Evolutionary conservation across 2,329 filamentous ascomycete genomes (phyloP).

Genomic region (Nemania sp.): DNA sequence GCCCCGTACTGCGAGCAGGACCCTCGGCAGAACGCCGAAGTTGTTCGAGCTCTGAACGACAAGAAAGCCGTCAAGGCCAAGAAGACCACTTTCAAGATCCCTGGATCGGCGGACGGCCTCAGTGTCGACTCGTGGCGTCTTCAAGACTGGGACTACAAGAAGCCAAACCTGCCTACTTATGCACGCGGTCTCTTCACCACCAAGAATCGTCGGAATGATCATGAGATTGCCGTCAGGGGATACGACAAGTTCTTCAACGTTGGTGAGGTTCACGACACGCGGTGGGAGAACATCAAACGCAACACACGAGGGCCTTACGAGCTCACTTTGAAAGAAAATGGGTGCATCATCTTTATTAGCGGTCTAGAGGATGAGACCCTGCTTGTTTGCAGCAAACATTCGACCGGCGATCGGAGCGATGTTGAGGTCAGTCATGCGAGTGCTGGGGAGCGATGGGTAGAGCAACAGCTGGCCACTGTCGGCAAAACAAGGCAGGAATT

Average conservation of each 20-base stretch:
- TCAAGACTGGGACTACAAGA: constrained; percentile 96
- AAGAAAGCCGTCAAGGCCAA: constrained; percentile 72
- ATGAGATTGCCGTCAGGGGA: constrained; percentile 83
- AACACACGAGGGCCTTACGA: constrained; percentile 89
- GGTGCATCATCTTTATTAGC: constrained; percentile 98
- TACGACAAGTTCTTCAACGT: constrained; percentile 99
- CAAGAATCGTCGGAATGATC: constrained; percentile 62
- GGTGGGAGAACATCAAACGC: constrained; percentile 77
- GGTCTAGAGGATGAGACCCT: constrained; percentile 88
- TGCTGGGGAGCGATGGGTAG: constrained; percentile 81
- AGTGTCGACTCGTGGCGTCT: constrained; percentile 90
- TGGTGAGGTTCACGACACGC: constrained; percentile 77
- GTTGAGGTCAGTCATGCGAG: constrained; percentile 77
- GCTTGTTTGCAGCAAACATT: constrained; percentile 98
- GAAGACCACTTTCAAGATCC: constrained; percentile 76
- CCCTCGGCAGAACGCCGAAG: constrained; percentile 64
- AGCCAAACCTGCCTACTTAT: constrained; percentile 81
- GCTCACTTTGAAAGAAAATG: constrained; percentile 95
- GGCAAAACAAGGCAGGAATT: constrained; percentile 81
- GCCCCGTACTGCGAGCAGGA: constrained; percentile 73
- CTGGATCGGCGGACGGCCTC: constrained; percentile 64
- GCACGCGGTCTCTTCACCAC: constrained; percentile 95
- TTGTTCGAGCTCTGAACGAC: constrained; percentile 66
- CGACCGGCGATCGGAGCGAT: constrained; percentile 80
- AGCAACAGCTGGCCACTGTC: constrained; percentile 75